A percentile compares a stretch with the other conserved stretches of the same genome.
These are phyloP conservation scores for Gossypium mustelinum DNA, from an alignment of 345 rosid genomes.

Conservation along the genomic window DNA sequence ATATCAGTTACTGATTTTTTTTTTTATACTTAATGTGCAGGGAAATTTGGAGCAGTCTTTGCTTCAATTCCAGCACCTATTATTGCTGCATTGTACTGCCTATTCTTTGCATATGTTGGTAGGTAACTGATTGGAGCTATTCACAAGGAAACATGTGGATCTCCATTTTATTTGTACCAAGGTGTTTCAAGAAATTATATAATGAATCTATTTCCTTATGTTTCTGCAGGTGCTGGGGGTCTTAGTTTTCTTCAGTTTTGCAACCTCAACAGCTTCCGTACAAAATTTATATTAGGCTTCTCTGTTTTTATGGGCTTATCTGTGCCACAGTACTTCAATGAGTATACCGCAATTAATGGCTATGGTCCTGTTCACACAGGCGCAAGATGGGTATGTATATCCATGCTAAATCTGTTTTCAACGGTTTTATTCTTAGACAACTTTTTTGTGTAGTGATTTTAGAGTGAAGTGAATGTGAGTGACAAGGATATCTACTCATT, in stretches of 20 bases:
- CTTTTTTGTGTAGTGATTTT: not conserved
- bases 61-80: constrained; percentile 92
- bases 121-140: constrained; percentile 20
- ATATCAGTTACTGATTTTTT: not conserved
- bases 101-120: constrained; percentile 95
- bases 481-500: not conserved
- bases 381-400: constrained; percentile 76
- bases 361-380: constrained; percentile 81
- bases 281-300: constrained; percentile 72
- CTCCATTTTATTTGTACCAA: not conserved
- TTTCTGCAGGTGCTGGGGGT: constrained; percentile 71
- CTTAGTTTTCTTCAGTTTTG: constrained; percentile 86
- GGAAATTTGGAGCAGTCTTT: constrained; percentile 92
- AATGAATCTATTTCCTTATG: not conserved
- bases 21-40: constrained; percentile 33
- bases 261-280: constrained; percentile 87
- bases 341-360: constrained; percentile 75
- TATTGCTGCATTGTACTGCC: constrained; percentile 69
- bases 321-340: constrained; percentile 86
- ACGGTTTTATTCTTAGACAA: not conserved
- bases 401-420: constrained; percentile 9
- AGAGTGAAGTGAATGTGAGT: not conserved
- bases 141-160: not conserved
- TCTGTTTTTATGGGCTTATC: constrained; percentile 88
- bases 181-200: not conserved